Percentiles rank a stretch among this genome's conserved stretches.
These are phyloP conservation scores for Geotrichum siamense DNA, from an alignment of 1,139 yeast species.

Conservation along the genomic window DNA sequence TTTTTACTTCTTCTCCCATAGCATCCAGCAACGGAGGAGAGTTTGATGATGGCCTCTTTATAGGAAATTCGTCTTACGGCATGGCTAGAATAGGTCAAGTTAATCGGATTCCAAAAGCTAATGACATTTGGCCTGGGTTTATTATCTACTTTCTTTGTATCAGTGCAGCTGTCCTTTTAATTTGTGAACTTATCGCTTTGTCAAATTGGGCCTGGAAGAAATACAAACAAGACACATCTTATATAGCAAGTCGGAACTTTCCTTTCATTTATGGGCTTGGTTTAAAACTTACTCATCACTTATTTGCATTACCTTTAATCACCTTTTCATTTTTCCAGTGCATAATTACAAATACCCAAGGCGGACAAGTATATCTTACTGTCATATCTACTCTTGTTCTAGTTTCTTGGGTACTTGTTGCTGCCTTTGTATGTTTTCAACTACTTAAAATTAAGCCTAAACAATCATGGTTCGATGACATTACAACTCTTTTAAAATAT, in stretches of 20 bases:
- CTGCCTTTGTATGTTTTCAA: slow-evolving; percentile 21
- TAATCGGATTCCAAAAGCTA: slow-evolving; percentile 25
- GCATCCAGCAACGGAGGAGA: slow-evolving; percentile 7
- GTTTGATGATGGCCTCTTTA: slow-evolving; percentile 26
- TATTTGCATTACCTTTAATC: slow-evolving; percentile 32
- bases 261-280: slow-evolving; percentile 28
- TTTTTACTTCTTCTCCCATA: slow-evolving; percentile 22
- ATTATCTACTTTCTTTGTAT: slow-evolving; percentile 32
- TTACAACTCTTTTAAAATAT: slow-evolving; percentile 26
- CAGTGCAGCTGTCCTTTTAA: slow-evolving; percentile 19
- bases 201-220: slow-evolving; percentile 20
- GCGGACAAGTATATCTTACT: slow-evolving; percentile 20
- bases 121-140: slow-evolving; percentile 35
- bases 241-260: slow-evolving; percentile 19
- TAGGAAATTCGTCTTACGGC: slow-evolving; percentile 25
- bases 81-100: slow-evolving; percentile 28
- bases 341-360: slow-evolving; percentile 20
- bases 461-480: slow-evolving; percentile 26
- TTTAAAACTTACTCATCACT: slow-evolving; percentile 26
- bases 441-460: slow-evolving; percentile 21
- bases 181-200: slow-evolving; percentile 16
- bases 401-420: slow-evolving; percentile 26
- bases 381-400: slow-evolving; percentile 31
- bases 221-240: slow-evolving; percentile 16
- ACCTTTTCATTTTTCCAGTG: slow-evolving; percentile 33